Evolutionary conservation across 495 filamentous ascomycete species (phyloP), one percentile per base, ranked within the genome.

Genomic region (Barbatosphaeria neglecta): DNA sequence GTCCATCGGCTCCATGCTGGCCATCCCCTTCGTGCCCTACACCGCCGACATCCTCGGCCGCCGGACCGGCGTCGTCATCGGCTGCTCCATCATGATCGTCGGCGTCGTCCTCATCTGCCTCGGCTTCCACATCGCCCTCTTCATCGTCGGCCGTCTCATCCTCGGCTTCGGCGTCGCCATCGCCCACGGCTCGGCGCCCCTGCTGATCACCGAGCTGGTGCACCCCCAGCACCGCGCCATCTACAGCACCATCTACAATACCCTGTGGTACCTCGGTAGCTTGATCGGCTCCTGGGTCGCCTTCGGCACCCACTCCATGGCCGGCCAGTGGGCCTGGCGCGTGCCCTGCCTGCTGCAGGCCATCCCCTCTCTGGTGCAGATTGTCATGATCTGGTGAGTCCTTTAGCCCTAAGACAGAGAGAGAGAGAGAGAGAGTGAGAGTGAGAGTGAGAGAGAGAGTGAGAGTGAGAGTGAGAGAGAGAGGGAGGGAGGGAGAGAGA

Each of bases 161-260:
- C 64, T 84, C 22, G 82, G 81, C 1, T 79, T 83, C 41, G 79
- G 78, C 8, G 73, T 77, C 20, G 70, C 68, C 13, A 75, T 80
- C 27, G 65, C 66, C 33, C 66, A 68, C 35, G 69, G 76, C 22
- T 73, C 73, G 0, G 77, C 73, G 3, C 80, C 80, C 0, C 68
- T 74, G 1, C 79, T 80, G 46, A 75, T 80, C 37, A 71, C 73
- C 1, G 81, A 83, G 57, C 73, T 81, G 48, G 71, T 51, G 5
- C 75, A 82, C 53, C 81, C 80, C 1, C 65, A 72, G 18, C 76
- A 73, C 51, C 69, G 78, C 37, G 78, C 76, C 15, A 68, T 73
- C 37, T 54, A 57, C 28, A 52, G 43, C 28, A 53, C 48, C 28
- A 50, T 60, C 10, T 56, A 55, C 52, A 55, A 56, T 41, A 60